phyloP scores from a whole-genome alignment of 129 eudicot genomes.

The Heracleum sosnowskyi region DNA sequence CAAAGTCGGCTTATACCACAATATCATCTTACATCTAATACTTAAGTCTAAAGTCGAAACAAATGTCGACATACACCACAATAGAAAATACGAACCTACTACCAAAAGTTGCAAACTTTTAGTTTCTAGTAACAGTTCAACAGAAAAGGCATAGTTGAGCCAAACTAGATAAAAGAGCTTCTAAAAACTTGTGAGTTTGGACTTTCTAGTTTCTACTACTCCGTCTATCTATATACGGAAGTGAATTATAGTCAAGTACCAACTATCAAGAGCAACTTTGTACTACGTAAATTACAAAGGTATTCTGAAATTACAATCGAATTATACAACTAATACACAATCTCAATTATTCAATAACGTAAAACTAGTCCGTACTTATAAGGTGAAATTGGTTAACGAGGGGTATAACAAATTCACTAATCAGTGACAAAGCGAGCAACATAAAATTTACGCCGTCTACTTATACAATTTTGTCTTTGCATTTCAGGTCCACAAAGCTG shows the following conservation, averaged over 20 bases:
- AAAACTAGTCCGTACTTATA: no score
- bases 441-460: no score
- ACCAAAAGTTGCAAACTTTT: background rate
- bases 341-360: background rate
- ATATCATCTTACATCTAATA: no score
- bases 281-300: background rate
- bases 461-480: background rate
- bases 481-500: slow-evolving; percentile 86
- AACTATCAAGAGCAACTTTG: background rate
- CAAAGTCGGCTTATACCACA: no score
- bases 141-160: no score
- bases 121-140: background rate
- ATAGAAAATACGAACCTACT: no score
- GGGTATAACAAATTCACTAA: background rate
- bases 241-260: background rate
- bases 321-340: background rate
- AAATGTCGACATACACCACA: no score
- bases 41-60: no score
- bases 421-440: background rate
- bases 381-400: no score
- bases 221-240: background rate
- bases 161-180: no score
- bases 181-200: background rate
- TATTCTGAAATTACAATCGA: background rate
- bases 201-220: background rate